A percentile compares a stretch with the other conserved stretches of the same genome.
phyloP scores from a whole-genome alignment of 2,329 filamentous ascomycete species.

The Rutstroemia sydowiana region DNA sequence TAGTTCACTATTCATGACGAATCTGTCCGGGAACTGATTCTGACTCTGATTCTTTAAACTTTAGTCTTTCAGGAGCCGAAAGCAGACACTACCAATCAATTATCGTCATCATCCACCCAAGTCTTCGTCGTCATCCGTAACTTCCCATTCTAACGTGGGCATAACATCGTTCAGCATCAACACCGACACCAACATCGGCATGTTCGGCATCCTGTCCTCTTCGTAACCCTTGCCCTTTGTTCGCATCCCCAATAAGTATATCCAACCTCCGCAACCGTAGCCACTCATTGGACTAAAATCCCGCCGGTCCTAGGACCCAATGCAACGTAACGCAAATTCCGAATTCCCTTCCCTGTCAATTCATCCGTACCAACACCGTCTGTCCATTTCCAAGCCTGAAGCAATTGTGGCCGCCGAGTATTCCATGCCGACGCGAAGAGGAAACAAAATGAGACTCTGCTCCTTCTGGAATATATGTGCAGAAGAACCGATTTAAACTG shows the following conservation, averaged over 20 bases:
- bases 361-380: slow-evolving; percentile 6
- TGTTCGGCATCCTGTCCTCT: neutral
- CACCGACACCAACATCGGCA: neutral
- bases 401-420: slow-evolving; percentile 3
- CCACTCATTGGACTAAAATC: neutral
- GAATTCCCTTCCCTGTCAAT: neutral
- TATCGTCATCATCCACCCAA: neutral
- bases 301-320: neutral
- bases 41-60: neutral
- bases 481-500: slow-evolving; percentile 10
- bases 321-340: neutral
- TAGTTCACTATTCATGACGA: too few relatives aligned
- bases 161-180: neutral
- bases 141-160: neutral
- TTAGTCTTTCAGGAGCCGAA: too few relatives aligned
- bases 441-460: slow-evolving; percentile 11
- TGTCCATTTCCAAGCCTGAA: neutral
- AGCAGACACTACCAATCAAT: neutral
- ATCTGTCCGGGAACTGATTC: neutral
- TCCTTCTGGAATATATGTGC: slow-evolving; percentile 19
- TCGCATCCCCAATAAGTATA: neutral
- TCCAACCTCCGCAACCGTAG: neutral
- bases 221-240: neutral
- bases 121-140: neutral
- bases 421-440: slow-evolving; percentile 4